Evolutionary conservation across 305 asterid genomes (phyloP).

Genomic region (Rubia balearica): DNA sequence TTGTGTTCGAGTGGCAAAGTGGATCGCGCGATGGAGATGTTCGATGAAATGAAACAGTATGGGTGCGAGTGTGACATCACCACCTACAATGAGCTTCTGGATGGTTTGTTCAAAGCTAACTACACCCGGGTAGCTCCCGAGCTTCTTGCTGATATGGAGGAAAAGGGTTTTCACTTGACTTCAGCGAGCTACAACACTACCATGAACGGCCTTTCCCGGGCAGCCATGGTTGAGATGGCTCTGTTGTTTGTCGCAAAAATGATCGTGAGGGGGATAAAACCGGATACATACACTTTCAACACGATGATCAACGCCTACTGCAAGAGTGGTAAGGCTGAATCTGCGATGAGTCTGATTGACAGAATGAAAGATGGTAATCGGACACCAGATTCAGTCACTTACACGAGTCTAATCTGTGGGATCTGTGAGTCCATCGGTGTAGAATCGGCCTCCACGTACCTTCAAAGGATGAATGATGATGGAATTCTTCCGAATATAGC

Average conservation of each 20-base stretch:
- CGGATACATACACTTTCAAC: constrained; percentile 53
- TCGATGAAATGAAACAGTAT: constrained; percentile 52
- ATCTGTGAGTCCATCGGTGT: constrained; percentile 34
- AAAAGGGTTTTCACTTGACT: constrained; percentile 42
- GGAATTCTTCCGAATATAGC: constrained; percentile 56
- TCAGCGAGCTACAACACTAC: constrained; percentile 63
- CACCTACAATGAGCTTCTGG: constrained; percentile 63
- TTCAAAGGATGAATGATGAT: constrained; percentile 51
- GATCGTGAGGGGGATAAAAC: constrained; percentile 50
- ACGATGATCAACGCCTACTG: constrained; percentile 47
- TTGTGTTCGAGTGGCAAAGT: constrained; percentile 51
- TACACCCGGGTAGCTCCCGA: constrained; percentile 32
- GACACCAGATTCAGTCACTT: constrained; percentile 48
- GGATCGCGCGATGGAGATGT: constrained; percentile 62
- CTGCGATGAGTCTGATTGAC: constrained; percentile 40
- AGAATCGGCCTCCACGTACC: constrained; percentile 38
- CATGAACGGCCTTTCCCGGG: constrained; percentile 41
- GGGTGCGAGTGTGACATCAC: constrained; percentile 41
- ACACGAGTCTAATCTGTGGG: constrained; percentile 53
- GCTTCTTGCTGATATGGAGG: constrained; percentile 52
- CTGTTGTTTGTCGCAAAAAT: constrained; percentile 51
- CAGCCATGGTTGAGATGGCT: constrained; percentile 41
- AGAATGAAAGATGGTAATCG: constrained; percentile 34
- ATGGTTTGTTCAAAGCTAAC: constrained; percentile 44
- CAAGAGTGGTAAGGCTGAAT: constrained; percentile 47